phyloP scores from a whole-genome alignment of 768 basidiomycete genomes.

The Trametes elegans region DNA sequence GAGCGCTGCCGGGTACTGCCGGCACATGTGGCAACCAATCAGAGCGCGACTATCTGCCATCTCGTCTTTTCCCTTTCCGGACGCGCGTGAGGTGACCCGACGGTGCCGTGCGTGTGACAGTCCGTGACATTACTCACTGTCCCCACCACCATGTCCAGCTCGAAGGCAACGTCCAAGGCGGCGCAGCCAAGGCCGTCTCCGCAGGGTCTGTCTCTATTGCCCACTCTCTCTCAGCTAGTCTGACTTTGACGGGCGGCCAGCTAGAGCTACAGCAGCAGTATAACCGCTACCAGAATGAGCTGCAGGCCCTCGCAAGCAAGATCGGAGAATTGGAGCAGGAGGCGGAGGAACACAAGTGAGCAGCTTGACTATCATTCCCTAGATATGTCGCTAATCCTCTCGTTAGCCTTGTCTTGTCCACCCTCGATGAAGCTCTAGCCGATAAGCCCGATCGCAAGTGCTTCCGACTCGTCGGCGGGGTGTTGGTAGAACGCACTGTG shows the following conservation, averaged over 20 bases:
- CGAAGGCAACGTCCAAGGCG: slow-evolving; percentile 60
- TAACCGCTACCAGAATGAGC: slow-evolving; percentile 78
- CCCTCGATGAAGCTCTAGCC: slow-evolving; percentile 78
- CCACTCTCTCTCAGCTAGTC: not conserved
- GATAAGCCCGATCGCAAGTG: slow-evolving; percentile 91
- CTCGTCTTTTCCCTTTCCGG: slow-evolving; percentile 6
- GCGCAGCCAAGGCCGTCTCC: slow-evolving; percentile 55
- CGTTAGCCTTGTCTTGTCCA: slow-evolving; percentile 82
- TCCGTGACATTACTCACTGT: slow-evolving; percentile 8
- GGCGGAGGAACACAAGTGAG: slow-evolving; percentile 91
- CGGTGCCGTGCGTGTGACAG: slow-evolving; percentile 2
- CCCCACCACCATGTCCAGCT: slow-evolving; percentile 47
- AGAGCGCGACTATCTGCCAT: slow-evolving; percentile 30
- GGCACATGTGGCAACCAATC: slow-evolving; percentile 44
- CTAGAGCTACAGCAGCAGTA: slow-evolving; percentile 86
- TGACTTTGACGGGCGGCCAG: slow-evolving; percentile 29
- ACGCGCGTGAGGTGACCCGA: not conserved
- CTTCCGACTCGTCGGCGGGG: slow-evolving; percentile 94
- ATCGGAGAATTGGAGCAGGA: slow-evolving; percentile 96
- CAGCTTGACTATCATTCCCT: slow-evolving; percentile 18
- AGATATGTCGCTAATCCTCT: not conserved
- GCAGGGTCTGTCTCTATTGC: slow-evolving; percentile 59
- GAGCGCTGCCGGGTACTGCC: slow-evolving; percentile 27
- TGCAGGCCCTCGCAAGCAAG: slow-evolving; percentile 90
- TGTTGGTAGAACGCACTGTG: slow-evolving; percentile 94